Evolutionary conservation across 306 rosid genomes (phyloP), one percentile per base, ranked within the genome.

Genomic region (Crataegus laevigata): DNA sequence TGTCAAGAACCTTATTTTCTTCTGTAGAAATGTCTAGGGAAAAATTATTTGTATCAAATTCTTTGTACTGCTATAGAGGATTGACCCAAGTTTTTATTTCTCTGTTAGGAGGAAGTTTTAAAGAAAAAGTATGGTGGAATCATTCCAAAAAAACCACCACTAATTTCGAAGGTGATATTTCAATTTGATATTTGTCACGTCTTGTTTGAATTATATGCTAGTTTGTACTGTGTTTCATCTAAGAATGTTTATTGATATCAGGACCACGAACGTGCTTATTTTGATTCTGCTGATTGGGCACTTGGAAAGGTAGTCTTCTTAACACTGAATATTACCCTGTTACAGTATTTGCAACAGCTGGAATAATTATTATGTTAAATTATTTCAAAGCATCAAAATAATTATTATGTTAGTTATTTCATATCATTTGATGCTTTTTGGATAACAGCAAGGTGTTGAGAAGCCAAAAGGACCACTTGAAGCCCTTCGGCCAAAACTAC

Each of bases 211-310:
- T 42, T 15, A 57, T 32, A 30, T 71, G 69, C 30, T 29, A 15
- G 13, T 38, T 52, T 18, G 68, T 64, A 42, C 51, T 65, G 34
- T 45, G 2, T 13, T 77, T 81, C 11, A 30, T 65, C 69, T 86
- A 47, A 75, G 71, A 70, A 69, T 54, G 77, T 61, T 40, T 72
- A 24, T 82, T 67, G 63, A 51, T 81, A 70, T 79, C 80, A 94
- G 97, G 99, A 94, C 82, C 97, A 94, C 79, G 99, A 94, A 82
- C 97, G 97, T 11, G 99, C 99, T 69, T 92, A 90, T 84, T 92
- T 92, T 71, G 99, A 94, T 84, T 94, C 99, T 65, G 99, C 97
- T 54, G 97, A 94, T 82, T 94, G 97, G 99, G 99, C 99, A n/a
- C 87, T 94, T 78, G 97, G 99, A 86, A 94, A 94, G 99, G 99